Base-by-base conservation (phyloP, 2,329 filamentous ascomycete species). In the Neofusicoccum sp. region DNA sequence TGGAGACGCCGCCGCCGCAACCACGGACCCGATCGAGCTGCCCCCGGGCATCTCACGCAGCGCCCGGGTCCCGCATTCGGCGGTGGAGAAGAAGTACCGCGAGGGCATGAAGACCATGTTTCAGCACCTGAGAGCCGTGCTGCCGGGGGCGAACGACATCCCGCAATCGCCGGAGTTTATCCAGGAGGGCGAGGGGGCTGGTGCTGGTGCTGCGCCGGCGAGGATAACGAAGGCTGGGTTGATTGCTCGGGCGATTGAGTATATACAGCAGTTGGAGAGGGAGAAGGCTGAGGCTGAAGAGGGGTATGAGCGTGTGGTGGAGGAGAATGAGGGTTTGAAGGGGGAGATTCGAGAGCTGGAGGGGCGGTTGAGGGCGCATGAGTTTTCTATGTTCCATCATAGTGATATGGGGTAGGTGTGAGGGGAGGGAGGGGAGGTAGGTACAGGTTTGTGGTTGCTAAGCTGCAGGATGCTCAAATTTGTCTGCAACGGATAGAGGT, bases 61-160 rank as follows among this genome's bases (percentile, higher is more conserved):
- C 20, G 34, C 34, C 14, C 49, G 49, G 20, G 34, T 54, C 5
- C 49, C 49, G 34, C 49, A 54, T 36, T 40, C 40, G 14, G 49
- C 49, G 6, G 49, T 54, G 34, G 49, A 54, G 49, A 54, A 54
- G 34, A 54, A 54, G 49, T 54, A 54, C 49, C 49, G 49, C 49
- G 49, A 54, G 11, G 49, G 49, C 14, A 54, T 54, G 24, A 54
- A 54, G 14, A 14, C 24, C 24, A 40, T 54, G 49, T 54, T 54
- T 36, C 49, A 36, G 14, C 49, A 33, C 1, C 49, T 54, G 3
- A 12, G 26, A 7, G 31, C 33, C 20, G 49, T 26, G 6, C 14
- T 54, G 6, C 49, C 49, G 2, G 49, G 34, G 3, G 14, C 31
- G n/a, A 26, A 12, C 48, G 34, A 24, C 26, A 20, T 6, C 9